A percentile compares a stretch with the other conserved stretches of the same genome.
Conservation (phyloP, 208 protist genomes). For the Trypanosoma vivax region DNA sequence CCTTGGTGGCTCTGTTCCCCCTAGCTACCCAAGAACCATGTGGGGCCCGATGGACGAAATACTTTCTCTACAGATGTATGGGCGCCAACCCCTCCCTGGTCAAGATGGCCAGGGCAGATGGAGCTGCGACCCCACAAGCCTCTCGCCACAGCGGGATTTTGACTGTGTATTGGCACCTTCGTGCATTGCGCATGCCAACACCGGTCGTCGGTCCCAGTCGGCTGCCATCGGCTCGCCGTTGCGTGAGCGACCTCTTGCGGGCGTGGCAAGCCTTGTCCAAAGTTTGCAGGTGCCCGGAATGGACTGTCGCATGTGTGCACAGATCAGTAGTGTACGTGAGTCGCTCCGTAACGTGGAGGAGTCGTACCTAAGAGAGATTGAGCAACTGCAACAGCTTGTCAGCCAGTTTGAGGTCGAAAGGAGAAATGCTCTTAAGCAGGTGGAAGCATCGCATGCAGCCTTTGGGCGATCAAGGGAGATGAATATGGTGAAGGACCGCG, state of each 20-base stretch:
- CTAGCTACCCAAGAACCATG: too few relatives aligned
- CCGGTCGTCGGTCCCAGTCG: background rate
- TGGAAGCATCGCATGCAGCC: constrained; percentile 7
- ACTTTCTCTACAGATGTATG: background rate
- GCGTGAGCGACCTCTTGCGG: background rate
- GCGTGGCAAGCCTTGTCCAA: background rate
- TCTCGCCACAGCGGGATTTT: constrained; percentile 3
- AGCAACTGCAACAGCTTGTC: constrained; percentile 6
- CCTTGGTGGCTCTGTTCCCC: too few relatives aligned
- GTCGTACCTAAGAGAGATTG: constrained; percentile 18
- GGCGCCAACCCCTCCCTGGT: background rate
- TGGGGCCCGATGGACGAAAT: too few relatives aligned
- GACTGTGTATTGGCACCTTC: constrained; percentile 6
- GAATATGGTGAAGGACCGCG: constrained; percentile 13
- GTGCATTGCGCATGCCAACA: constrained; percentile 4
- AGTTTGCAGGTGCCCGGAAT: background rate
- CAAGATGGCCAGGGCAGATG: background rate
- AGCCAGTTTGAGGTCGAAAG: constrained; percentile 19
- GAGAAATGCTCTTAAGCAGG: constrained; percentile 11
- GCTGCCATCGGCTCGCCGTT: background rate
- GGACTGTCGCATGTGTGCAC: constrained; percentile 12
- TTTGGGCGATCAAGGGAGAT: constrained; percentile 20
- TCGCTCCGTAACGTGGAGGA: constrained; percentile 10
- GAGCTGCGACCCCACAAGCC: background rate
- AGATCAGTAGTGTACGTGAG: constrained; percentile 10